Evolutionary conservation across 75 land plant species (phyloP).

Genomic region (Picea sitchensis): DNA sequence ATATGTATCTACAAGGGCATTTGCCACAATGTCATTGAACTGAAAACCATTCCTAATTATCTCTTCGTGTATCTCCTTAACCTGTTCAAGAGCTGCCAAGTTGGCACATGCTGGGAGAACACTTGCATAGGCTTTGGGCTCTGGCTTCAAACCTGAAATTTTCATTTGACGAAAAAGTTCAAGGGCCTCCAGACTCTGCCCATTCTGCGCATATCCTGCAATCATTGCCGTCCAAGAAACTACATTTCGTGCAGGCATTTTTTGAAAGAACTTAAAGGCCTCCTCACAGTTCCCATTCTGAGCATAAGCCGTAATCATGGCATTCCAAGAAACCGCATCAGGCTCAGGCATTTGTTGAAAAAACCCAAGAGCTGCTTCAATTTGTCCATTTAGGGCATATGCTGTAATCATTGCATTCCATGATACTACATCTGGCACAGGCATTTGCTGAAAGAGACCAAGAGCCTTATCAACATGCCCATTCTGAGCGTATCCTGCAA

Average conservation of each 20-base stretch:
- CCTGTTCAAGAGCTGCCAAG: conserved; percentile 7
- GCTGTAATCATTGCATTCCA: conserved; percentile 28
- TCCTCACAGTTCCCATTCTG: conserved; percentile 4
- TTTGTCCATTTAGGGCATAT: conserved; percentile 5
- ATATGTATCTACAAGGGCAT: conserved; percentile 13
- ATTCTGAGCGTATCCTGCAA: not conserved
- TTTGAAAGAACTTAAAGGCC: conserved; percentile 20
- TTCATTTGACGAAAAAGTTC: not conserved
- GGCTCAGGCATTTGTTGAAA: conserved; percentile 23
- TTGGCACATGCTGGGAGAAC: conserved; percentile 12
- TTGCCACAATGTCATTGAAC: not conserved
- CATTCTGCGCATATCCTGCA: conserved; percentile 5
- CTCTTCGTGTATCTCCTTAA: conserved; percentile 6
- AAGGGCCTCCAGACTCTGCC: not conserved
- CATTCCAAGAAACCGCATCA: conserved; percentile 24
- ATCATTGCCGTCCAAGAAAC: conserved; percentile 27
- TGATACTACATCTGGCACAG: conserved; percentile 18
- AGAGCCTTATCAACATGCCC: not conserved
- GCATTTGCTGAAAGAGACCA: not conserved
- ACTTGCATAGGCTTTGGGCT: conserved; percentile 4
- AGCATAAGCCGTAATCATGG: conserved; percentile 18
- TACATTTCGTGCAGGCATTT: conserved; percentile 23
- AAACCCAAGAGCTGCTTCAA: conserved; percentile 6
- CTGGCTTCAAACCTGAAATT: not conserved
- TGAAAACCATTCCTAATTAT: not conserved